Evolutionary conservation across 2,329 filamentous ascomycete species (phyloP).

Genomic region (Apiospora saccharicola): DNA sequence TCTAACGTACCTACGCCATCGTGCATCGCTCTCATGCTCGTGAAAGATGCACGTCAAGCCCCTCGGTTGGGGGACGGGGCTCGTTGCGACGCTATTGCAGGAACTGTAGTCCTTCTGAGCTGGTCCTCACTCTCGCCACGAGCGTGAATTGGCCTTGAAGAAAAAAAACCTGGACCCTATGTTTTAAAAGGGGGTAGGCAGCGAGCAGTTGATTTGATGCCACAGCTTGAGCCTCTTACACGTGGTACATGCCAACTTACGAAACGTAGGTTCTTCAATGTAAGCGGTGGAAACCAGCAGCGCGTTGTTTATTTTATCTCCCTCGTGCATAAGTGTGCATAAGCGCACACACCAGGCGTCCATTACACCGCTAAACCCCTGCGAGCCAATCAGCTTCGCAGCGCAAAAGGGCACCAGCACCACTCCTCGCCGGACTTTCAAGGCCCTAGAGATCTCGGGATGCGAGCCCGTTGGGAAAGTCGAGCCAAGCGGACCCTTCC

Average conservation of each 20-base stretch:
- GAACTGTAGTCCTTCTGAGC: not conserved
- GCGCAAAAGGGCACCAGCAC: not conserved
- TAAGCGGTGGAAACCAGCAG: not conserved
- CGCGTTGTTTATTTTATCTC: conserved; percentile 16
- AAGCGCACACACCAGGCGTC: not conserved
- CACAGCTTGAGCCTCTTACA: conserved; percentile 10
- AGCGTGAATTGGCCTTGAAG: not conserved
- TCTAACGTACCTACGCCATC: conserved; percentile 11
- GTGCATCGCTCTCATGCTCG: not conserved
- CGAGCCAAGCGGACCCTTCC: not conserved
- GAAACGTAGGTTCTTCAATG: not conserved
- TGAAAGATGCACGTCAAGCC: conserved; percentile 20
- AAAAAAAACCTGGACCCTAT: not conserved
- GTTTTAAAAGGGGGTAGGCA: not conserved
- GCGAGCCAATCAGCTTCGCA: not conserved
- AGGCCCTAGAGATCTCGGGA: conserved; percentile 9
- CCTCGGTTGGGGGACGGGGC: conserved; percentile 8
- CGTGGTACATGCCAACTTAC: conserved; percentile 16
- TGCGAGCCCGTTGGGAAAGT: conserved; percentile 9
- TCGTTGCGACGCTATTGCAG: conserved; percentile 11
- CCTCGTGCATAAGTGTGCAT: conserved; percentile 10
- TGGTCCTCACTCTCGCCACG: not conserved
- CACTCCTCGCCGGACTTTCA: not conserved
- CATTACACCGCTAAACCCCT: conserved; percentile 7
- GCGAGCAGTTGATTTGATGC: conserved; percentile 3